Evolutionary conservation across 1,139 yeast species (phyloP).

Genomic region (Yamadazyma friedrichii): DNA sequence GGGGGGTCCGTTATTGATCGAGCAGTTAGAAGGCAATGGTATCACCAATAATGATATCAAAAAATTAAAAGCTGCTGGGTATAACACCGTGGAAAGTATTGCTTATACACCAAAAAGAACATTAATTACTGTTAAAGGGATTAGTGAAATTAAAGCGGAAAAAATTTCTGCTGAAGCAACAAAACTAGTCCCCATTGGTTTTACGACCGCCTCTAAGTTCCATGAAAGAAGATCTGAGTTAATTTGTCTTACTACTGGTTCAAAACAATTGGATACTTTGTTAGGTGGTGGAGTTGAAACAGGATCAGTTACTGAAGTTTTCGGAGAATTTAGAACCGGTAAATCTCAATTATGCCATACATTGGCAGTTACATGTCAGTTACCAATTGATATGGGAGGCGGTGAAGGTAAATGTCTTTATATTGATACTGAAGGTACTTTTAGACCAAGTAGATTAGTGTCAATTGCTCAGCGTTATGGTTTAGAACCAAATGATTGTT

Average conservation of each 20-base stretch:
- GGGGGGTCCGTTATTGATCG: constrained; percentile 46
- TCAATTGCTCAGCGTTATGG: constrained; percentile 93
- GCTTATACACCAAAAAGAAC: constrained; percentile 87
- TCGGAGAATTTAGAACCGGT: constrained; percentile 98
- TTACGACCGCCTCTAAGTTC: constrained; percentile 95
- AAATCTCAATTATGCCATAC: constrained; percentile 97
- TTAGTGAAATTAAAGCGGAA: constrained; percentile 95
- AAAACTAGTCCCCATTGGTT: constrained; percentile 90
- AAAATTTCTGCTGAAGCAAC: constrained; percentile 79
- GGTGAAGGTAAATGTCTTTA: constrained; percentile 98
- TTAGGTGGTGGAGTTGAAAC: constrained; percentile 98
- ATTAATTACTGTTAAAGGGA: constrained; percentile 78
- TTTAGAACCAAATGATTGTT: constrained; percentile 88
- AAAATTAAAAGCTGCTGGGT: constrained; percentile 80
- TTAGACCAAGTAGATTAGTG: constrained; percentile 85
- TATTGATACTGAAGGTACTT: constrained; percentile 96
- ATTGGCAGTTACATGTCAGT: constrained; percentile 92
- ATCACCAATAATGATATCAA: constrained; percentile 76
- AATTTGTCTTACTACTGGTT: constrained; percentile 92
- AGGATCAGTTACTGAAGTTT: constrained; percentile 93
- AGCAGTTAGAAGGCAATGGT: constrained; percentile 74
- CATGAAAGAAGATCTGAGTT: constrained; percentile 87
- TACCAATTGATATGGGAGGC: constrained; percentile 97
- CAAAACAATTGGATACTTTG: constrained; percentile 88
- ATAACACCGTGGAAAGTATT: constrained; percentile 84